phyloP scores from a whole-genome alignment of 345 rosid species.

The Heritiera fomes region DNA sequence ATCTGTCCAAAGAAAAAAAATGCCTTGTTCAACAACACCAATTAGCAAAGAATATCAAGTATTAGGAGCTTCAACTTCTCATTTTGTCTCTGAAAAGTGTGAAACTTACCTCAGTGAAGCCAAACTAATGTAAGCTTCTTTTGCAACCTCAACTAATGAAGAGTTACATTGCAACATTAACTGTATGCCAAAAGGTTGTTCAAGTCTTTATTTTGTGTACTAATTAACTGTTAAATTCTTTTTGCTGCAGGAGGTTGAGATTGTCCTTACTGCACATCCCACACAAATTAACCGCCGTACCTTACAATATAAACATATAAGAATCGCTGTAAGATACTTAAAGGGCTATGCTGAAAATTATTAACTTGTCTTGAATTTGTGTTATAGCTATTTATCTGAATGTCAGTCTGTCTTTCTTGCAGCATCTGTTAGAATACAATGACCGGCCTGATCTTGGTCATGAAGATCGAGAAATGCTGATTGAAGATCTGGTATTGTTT shows the following conservation, averaged over 20 bases:
- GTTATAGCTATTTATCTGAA: conserved; percentile 16
- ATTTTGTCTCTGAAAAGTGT: not conserved
- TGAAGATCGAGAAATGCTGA: conserved; percentile 88
- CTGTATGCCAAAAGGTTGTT: not conserved
- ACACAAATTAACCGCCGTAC: conserved; percentile 96
- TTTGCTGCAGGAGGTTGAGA: conserved; percentile 78
- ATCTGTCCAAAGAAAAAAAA: not conserved
- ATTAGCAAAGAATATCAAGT: not conserved
- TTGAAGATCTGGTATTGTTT: conserved; percentile 85
- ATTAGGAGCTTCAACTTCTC: not conserved
- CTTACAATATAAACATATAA: conserved; percentile 90
- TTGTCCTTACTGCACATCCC: conserved; percentile 98
- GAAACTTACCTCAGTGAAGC: not conserved
- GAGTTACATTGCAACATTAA: conserved; percentile 7
- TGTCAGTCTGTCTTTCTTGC: conserved; percentile 29
- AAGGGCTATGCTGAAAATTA: conserved; percentile 52
- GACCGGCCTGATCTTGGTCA: conserved; percentile 83
- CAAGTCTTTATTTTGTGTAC: not conserved
- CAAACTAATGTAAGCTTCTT: conserved; percentile 11
- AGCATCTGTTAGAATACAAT: conserved; percentile 91
- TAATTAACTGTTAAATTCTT: conserved; percentile 19
- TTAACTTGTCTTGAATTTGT: conserved; percentile 15
- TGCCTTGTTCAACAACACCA: not conserved
- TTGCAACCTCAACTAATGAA: conserved; percentile 5
- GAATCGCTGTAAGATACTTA: conserved; percentile 71